phyloP scores from a whole-genome alignment of 495 filamentous ascomycete species.

The Venustampulla echinocandica region DNA sequence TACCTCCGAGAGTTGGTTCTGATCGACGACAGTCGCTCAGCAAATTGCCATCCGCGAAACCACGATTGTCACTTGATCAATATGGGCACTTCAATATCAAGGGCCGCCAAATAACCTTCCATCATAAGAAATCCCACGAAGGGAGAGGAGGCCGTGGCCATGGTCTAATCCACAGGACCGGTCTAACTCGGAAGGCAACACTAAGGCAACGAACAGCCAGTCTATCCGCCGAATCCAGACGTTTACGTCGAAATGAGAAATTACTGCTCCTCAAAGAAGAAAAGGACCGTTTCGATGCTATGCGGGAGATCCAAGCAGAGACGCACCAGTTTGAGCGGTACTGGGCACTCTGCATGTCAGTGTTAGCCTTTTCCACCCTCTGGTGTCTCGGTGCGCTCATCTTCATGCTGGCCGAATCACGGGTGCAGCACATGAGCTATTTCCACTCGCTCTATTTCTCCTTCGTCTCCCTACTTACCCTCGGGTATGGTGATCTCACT shows the following conservation, averaged over 20 bases:
- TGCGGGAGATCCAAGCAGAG: slow-evolving; percentile 61
- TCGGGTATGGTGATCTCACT: slow-evolving; percentile 66
- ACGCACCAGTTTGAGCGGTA: slow-evolving; percentile 56
- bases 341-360: slow-evolving; percentile 49
- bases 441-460: slow-evolving; percentile 68
- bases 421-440: slow-evolving; percentile 50
- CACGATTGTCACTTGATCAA: slow-evolving; percentile 25
- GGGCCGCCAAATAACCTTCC: slow-evolving; percentile 30
- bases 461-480: slow-evolving; percentile 65
- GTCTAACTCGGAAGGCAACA: slow-evolving; percentile 21
- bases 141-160: slow-evolving; percentile 18
- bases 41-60: neutral
- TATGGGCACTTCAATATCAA: slow-evolving; percentile 30
- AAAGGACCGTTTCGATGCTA: slow-evolving; percentile 65
- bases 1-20: slow-evolving; percentile 24
- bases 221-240: slow-evolving; percentile 43
- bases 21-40: neutral
- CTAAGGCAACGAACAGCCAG: slow-evolving; percentile 44
- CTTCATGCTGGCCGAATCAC: slow-evolving; percentile 41
- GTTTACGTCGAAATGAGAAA: slow-evolving; percentile 42
- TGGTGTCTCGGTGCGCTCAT: slow-evolving; percentile 66
- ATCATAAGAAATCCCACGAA: slow-evolving; percentile 19
- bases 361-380: slow-evolving; percentile 49
- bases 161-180: slow-evolving; percentile 7
- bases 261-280: slow-evolving; percentile 43